phyloP scores from a whole-genome alignment of 768 basidiomycete species.

The Rhizopogon roseolus region DNA sequence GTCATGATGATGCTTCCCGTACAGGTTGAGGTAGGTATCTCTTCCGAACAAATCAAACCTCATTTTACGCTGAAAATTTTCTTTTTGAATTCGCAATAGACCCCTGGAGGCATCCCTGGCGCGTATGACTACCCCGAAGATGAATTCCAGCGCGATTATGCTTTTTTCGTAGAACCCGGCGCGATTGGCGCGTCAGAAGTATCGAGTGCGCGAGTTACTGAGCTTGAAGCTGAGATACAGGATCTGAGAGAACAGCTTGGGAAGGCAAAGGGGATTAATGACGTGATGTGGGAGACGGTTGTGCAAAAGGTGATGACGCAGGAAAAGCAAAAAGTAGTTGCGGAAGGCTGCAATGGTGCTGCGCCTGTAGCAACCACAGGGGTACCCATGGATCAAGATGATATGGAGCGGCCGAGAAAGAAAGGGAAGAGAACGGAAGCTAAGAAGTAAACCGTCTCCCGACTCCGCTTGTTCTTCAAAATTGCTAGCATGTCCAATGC shows the following conservation, averaged over 20 bases:
- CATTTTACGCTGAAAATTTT: not conserved
- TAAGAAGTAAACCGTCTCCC: not conserved
- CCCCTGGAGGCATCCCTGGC: constrained; percentile 9
- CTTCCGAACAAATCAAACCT: not conserved
- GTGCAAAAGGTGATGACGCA: constrained; percentile 58
- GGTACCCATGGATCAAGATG: not conserved
- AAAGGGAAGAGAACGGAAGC: not conserved
- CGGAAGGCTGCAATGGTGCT: not conserved
- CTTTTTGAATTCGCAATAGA: constrained; percentile 10
- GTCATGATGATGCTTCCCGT: constrained; percentile 56
- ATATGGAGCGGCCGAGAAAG: not conserved
- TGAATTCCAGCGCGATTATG: constrained; percentile 62
- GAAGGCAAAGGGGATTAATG: constrained; percentile 88
- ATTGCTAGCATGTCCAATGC: too few species aligned
- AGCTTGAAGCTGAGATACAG: constrained; percentile 71
- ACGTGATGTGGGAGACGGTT: constrained; percentile 88
- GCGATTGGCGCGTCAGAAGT: constrained; percentile 13
- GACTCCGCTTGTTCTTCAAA: too few species aligned
- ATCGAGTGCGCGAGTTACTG: constrained; percentile 38
- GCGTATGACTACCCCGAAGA: constrained; percentile 40
- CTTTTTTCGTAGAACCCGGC: constrained; percentile 54
- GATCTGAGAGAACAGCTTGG: constrained; percentile 64
- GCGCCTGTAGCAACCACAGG: not conserved
- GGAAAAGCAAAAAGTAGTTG: constrained; percentile 20
- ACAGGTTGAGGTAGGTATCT: constrained; percentile 21